Percentiles rank a stretch among this genome's conserved stretches.
Conservation (phyloP, 352 stramenopile genomes). For the Phytophthora syringae region DNA sequence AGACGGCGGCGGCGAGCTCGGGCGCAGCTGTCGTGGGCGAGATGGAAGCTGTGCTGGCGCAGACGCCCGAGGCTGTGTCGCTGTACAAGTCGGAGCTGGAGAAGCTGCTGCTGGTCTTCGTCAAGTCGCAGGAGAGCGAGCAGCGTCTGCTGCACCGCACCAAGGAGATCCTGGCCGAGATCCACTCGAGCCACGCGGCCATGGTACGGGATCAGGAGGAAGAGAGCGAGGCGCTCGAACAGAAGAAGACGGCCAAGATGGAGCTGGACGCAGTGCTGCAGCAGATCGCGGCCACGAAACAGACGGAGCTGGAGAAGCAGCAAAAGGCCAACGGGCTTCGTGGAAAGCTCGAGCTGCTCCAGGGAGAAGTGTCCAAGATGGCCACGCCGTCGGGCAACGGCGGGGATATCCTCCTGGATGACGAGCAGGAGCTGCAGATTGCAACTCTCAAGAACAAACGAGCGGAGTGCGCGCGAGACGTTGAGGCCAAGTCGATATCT, state of each 20-base stretch:
- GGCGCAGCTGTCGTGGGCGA: slow-evolving; percentile 54
- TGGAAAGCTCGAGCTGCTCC: slow-evolving; percentile 63
- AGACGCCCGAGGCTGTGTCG: slow-evolving; percentile 74
- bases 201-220: slow-evolving; percentile 83
- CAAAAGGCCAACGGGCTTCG: slow-evolving; percentile 74
- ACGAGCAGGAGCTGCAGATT: slow-evolving; percentile 78
- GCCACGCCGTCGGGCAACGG: slow-evolving; percentile 43
- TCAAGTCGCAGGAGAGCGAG: slow-evolving; percentile 87
- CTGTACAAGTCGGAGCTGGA: slow-evolving; percentile 84
- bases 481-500: slow-evolving; percentile 72
- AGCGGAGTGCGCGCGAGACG: slow-evolving; percentile 69
- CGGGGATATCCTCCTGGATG: slow-evolving; percentile 62
- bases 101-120: slow-evolving; percentile 72
- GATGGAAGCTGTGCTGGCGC: slow-evolving; percentile 72
- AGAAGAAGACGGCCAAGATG: slow-evolving; percentile 76
- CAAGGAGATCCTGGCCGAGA: slow-evolving; percentile 78
- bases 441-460: slow-evolving; percentile 74
- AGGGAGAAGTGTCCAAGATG: slow-evolving; percentile 71
- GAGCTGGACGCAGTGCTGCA: slow-evolving; percentile 76
- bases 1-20: slow-evolving; percentile 3
- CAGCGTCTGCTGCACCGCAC: slow-evolving; percentile 69
- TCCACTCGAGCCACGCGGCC: slow-evolving; percentile 75
- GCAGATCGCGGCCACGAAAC: slow-evolving; percentile 63
- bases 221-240: slow-evolving; percentile 68
- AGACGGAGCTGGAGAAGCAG: slow-evolving; percentile 77